Conservation (phyloP, 495 filamentous ascomycete species). For the Physcia stellaris region DNA sequence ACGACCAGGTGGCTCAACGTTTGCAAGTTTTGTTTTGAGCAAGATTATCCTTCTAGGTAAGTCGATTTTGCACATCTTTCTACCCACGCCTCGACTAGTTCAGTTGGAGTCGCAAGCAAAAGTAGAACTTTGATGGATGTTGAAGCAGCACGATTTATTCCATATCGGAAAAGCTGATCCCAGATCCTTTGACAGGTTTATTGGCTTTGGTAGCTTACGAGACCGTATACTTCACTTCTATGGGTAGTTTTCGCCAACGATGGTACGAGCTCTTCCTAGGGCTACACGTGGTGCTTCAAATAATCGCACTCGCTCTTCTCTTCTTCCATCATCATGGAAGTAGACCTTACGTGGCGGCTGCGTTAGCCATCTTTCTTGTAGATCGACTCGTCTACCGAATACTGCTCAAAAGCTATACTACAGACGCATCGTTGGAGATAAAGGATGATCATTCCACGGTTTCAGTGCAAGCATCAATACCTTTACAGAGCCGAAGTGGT, state of each 20-base stretch:
- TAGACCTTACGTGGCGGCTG: constrained; percentile 26
- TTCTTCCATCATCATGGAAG: constrained; percentile 35
- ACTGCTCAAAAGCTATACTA: constrained; percentile 25
- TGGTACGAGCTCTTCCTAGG: constrained; percentile 48
- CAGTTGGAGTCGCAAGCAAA: too few relatives aligned
- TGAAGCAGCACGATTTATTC: too few relatives aligned
- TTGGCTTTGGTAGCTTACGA: constrained; percentile 36
- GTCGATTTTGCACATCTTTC: too few relatives aligned
- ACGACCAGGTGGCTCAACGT: constrained; percentile 22
- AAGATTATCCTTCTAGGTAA: constrained; percentile 31
- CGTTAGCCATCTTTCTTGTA: constrained; percentile 38
- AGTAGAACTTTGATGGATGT: too few relatives aligned
- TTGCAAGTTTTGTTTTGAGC: constrained; percentile 17
- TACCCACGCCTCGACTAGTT: too few relatives aligned
- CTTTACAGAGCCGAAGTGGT: not conserved
- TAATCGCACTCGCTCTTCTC: constrained; percentile 34
- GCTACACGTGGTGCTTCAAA: constrained; percentile 40
- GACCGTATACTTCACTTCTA: constrained; percentile 35
- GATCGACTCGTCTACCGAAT: constrained; percentile 45
- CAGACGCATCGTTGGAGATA: constrained; percentile 32
- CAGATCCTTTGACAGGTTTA: too few relatives aligned
- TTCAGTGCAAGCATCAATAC: constrained; percentile 23
- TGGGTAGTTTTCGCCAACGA: constrained; percentile 31
- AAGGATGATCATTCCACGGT: constrained; percentile 36
- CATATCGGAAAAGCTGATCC: too few relatives aligned